phyloP scores from a whole-genome alignment of 2,329 filamentous ascomycete species.

The Ophiostoma himal-ulmi region DNA sequence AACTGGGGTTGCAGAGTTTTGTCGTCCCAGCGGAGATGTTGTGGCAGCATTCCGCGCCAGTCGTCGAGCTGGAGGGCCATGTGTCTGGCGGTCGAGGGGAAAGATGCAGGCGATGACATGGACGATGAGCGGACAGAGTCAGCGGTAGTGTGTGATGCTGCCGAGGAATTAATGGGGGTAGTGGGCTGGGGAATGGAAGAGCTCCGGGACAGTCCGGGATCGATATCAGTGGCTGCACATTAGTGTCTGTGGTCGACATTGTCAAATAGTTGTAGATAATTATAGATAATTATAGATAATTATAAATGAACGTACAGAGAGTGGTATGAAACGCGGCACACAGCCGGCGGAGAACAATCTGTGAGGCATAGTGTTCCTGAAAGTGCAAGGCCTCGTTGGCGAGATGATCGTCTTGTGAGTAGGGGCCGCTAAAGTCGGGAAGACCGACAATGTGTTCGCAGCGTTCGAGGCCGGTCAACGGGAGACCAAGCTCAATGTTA shows the following conservation, averaged over 20 bases:
- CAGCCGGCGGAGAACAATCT: conserved; percentile 51
- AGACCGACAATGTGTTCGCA: conserved; percentile 50
- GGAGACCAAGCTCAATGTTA: conserved; percentile 54
- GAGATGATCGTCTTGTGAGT: conserved; percentile 43
- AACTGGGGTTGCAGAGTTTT: conserved; percentile 37
- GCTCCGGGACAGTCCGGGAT: not conserved
- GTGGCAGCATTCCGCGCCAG: conserved; percentile 53
- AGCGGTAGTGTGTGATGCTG: not conserved
- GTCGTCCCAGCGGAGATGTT: conserved; percentile 53
- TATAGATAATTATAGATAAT: not conserved
- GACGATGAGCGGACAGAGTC: conserved; percentile 24
- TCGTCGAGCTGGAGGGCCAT: conserved; percentile 50
- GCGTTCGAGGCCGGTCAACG: conserved; percentile 49
- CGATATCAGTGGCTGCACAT: not conserved
- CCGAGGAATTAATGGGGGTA: not conserved
- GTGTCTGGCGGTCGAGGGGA: not conserved
- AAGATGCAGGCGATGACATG: conserved; percentile 41
- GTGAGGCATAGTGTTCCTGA: conserved; percentile 54
- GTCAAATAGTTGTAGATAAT: not conserved
- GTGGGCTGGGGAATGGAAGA: conserved; percentile 24
- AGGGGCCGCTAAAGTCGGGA: conserved; percentile 46
- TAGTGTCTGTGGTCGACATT: not conserved
- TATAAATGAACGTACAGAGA: conserved; percentile 30
- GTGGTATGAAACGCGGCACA: conserved; percentile 48
- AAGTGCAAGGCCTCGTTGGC: conserved; percentile 49